Evolutionary conservation across 2,329 filamentous ascomycete species (phyloP).

Genomic region (Botrytis squamosa): DNA sequence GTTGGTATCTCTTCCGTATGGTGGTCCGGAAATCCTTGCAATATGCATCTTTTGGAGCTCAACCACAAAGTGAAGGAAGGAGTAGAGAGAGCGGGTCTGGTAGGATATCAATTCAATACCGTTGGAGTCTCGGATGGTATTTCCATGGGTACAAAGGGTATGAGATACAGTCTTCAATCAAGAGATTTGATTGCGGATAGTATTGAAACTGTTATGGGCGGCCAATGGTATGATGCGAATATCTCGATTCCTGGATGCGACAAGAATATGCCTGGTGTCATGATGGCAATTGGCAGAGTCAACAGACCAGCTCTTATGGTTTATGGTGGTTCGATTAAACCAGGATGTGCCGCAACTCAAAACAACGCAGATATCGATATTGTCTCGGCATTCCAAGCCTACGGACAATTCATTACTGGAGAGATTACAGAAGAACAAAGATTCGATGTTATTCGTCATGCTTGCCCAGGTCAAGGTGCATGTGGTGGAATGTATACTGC

Average conservation of each 20-base stretch:
- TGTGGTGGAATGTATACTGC: conserved; percentile 86
- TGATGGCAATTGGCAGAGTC: conserved; percentile 91
- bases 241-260: conserved; percentile 96
- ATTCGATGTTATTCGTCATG: conserved; percentile 91
- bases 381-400: conserved; percentile 95
- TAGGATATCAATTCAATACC: conserved; percentile 98
- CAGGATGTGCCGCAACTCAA: conserved; percentile 78
- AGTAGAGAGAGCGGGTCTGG: conserved; percentile 72
- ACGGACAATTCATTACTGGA: conserved; percentile 89
- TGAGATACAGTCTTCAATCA: conserved; percentile 93
- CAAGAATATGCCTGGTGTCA: conserved; percentile 97
- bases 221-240: conserved; percentile 98
- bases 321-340: conserved; percentile 91
- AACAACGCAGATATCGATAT: conserved; percentile 81
- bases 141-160: conserved; percentile 96
- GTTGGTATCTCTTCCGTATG: conserved; percentile 97
- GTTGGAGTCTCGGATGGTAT: conserved; percentile 97
- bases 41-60: conserved; percentile 95
- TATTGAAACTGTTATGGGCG: conserved; percentile 98
- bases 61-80: conserved; percentile 54
- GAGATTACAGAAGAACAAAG: conserved; percentile 88
- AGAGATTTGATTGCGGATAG: conserved; percentile 96
- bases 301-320: conserved; percentile 97
- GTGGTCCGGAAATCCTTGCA: conserved; percentile 98
- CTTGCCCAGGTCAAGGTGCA: conserved; percentile 80